Conservation (phyloP, 768 basidiomycete genomes). For the Ephemerocybe angulata region DNA sequence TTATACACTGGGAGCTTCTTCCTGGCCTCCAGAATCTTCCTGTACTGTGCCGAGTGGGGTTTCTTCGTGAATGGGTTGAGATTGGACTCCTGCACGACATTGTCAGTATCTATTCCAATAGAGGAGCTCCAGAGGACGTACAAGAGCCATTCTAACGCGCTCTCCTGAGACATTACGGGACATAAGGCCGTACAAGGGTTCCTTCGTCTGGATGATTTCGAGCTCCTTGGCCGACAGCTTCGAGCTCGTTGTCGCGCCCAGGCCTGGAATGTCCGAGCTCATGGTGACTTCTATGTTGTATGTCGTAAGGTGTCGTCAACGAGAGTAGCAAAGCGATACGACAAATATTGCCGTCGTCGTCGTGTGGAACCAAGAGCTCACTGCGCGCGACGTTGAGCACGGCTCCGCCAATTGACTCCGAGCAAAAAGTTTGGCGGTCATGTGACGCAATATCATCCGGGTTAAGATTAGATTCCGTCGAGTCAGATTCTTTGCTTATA, state of each 20-base stretch:
- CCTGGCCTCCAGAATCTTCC: conserved; percentile 78
- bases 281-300: too few species aligned
- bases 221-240: conserved; percentile 11
- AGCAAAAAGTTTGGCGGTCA: conserved; percentile 1
- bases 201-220: conserved; percentile 26
- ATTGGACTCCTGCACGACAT: conserved; percentile 56
- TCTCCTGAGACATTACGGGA: conserved; percentile 63
- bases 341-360: too few species aligned
- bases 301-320: too few species aligned
- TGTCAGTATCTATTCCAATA: not conserved
- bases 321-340: too few species aligned
- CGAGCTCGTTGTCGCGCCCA: not conserved
- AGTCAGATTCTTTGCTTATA: not conserved
- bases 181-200: conserved; percentile 72
- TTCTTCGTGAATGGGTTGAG: conserved; percentile 85
- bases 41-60: conserved; percentile 76
- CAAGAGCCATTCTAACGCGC: conserved; percentile 70
- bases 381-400: not conserved
- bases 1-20: conserved; percentile 88
- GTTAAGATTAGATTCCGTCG: not conserved
- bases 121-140: conserved; percentile 31
- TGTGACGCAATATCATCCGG: not conserved
- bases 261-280: too few species aligned
- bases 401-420: not conserved
- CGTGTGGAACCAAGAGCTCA: not conserved